These are phyloP conservation scores for Alternaria viburni DNA, from an alignment of 2,329 filamentous ascomycete genomes.

Conservation along the genomic window DNA sequence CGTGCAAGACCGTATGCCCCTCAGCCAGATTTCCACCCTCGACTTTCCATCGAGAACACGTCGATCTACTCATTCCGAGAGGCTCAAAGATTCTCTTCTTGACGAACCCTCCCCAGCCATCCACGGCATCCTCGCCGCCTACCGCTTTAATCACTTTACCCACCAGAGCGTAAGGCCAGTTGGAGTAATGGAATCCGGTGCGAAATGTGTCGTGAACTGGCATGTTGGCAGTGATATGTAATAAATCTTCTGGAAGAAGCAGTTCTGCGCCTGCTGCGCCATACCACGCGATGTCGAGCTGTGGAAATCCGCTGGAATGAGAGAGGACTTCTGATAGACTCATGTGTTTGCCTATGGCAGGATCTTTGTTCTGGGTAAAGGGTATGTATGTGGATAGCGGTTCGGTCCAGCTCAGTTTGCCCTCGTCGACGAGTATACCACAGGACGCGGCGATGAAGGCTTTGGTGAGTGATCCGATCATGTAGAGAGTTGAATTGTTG, in stretches of 20 bases:
- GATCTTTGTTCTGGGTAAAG: neutral
- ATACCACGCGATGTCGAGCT: neutral
- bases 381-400: neutral
- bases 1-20: neutral
- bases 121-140: neutral
- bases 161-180: neutral
- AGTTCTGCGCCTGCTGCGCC: no score
- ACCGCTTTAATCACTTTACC: neutral
- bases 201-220: neutral
- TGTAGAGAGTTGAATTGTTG: neutral
- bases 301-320: neutral
- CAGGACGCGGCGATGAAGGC: neutral
- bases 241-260: neutral
- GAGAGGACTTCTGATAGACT: neutral
- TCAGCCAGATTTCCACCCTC: neutral
- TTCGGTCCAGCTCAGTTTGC: neutral
- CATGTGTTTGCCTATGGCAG: neutral
- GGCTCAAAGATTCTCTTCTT: neutral
- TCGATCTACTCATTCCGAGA: neutral
- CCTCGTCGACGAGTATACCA: neutral
- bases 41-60: neutral
- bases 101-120: neutral
- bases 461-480: neutral
- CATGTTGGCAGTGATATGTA: neutral
- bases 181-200: neutral